Percentiles rank a stretch among this genome's conserved stretches.
phyloP scores from a whole-genome alignment of 106 monocot species.

The Acorus calamus region DNA sequence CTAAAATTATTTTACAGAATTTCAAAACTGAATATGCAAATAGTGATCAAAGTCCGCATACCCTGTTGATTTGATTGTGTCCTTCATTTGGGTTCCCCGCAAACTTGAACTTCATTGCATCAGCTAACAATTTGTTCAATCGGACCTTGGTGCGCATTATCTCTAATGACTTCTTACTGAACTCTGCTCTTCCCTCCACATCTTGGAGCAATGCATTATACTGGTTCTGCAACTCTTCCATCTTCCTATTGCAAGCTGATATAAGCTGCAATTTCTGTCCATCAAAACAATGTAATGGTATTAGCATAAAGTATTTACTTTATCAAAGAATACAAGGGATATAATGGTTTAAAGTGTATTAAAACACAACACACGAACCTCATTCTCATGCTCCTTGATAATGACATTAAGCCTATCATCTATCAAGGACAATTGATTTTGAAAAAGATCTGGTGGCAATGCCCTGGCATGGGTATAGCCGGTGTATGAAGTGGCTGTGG shows the following conservation, averaged over 20 bases:
- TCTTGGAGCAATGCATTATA: conserved; percentile 40
- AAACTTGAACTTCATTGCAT: too few relatives aligned
- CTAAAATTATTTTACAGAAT: too few relatives aligned
- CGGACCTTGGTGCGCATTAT: conserved; percentile 45
- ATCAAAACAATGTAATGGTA: neutral
- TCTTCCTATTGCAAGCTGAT: conserved; percentile 37
- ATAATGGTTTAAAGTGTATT: neutral
- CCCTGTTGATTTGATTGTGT: too few relatives aligned
- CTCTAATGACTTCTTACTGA: conserved; percentile 29
- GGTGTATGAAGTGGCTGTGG: too few relatives aligned
- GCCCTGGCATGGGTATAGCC: conserved; percentile 14
- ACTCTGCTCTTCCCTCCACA: conserved; percentile 25
- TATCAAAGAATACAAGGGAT: neutral
- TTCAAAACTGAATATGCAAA: too few relatives aligned
- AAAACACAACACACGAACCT: conserved; percentile 17
- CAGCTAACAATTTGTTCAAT: conserved; percentile 43
- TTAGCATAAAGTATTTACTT: neutral
- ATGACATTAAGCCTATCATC: conserved; percentile 24
- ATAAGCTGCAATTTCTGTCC: conserved; percentile 41
- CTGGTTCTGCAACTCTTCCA: conserved; percentile 40
- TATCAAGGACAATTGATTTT: conserved; percentile 57
- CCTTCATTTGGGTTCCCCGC: too few relatives aligned
- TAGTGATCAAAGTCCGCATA: too few relatives aligned
- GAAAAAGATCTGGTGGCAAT: conserved; percentile 33
- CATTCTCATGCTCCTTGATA: conserved; percentile 36